These are phyloP conservation scores for Parsonsia alboflavescens DNA, from an alignment of 257 asterid genomes.

Conservation along the genomic window DNA sequence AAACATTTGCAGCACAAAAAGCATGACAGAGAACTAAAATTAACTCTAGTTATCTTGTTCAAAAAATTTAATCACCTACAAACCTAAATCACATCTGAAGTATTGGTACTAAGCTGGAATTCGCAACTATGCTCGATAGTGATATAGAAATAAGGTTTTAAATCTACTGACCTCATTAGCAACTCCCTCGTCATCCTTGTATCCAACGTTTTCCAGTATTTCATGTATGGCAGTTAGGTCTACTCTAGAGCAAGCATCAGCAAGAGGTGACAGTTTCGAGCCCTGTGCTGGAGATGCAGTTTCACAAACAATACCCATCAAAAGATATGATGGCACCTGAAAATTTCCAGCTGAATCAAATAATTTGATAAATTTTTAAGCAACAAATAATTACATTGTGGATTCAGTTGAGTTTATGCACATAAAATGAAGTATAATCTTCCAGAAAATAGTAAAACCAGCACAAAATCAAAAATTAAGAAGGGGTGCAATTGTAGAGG, in stretches of 20 bases:
- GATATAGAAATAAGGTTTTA: background rate
- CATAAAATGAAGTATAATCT: background rate
- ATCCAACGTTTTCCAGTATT: constrained; percentile 40
- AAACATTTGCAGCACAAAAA: background rate
- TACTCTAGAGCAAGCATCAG: constrained; percentile 41
- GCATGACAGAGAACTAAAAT: background rate
- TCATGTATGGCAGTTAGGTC: constrained; percentile 43
- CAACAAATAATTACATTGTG: background rate
- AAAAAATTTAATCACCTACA: background rate
- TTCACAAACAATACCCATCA: constrained; percentile 37
- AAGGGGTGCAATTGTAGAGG: background rate
- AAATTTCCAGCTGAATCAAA: constrained; percentile 9
- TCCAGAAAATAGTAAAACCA: background rate
- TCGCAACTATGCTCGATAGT: background rate
- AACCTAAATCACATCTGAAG: background rate
- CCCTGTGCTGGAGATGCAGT: constrained; percentile 18
- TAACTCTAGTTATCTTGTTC: too few relatives aligned
- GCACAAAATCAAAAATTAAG: background rate
- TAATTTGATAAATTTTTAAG: background rate
- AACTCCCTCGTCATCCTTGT: constrained; percentile 41
- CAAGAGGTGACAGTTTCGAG: constrained; percentile 38
- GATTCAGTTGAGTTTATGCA: background rate
- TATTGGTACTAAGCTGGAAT: too few relatives aligned
- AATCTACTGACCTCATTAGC: constrained; percentile 36
- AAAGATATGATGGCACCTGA: constrained; percentile 40